Base-by-base conservation (phyloP, 2,329 filamentous ascomycete species). In the Hypoxylon sp. region DNA sequence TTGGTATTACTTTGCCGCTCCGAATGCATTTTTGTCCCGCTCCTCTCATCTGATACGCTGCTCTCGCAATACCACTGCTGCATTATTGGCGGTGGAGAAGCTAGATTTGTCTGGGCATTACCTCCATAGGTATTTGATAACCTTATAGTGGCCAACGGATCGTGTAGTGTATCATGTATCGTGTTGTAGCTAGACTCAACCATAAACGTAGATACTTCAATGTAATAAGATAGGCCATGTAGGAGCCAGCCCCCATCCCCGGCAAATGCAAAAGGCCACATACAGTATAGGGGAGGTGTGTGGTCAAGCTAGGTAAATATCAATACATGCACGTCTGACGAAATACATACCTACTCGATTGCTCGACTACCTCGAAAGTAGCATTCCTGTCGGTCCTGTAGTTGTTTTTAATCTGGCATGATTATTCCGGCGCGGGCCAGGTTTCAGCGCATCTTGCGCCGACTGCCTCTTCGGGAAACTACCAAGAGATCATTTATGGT, bases 381-480 rank as follows among this genome's bases (percentile, higher is more conserved):
- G 63, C 61, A 69, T 69, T 46, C 58, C 33, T 46, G 50, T 31
- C 54, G 52, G 48, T 39, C 53, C 26, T 58, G 51, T 31, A 17
- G 24, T 22, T 35, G 6, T 17, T 61, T 63, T 63, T 67, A 65
- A 70, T 70, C 35, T 70, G 63, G 69, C 69, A 39, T 70, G 48
- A 56, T 46, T 57, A 56, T 67, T 67, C 63, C 60, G 67, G 59
- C 46, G 60, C 68, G 55, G 67, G 67, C 55, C 42, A 65, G 63
- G 70, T 72, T 72, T 70, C 70, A 72, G 70, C 68, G 68, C 70
- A 70, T 72, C 33, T 59, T 58, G 61, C 53, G 65, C 60, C 65
- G 63, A 66, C 62, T 72, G 65, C 70, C 70, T 67, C 60, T 66
- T 72, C 68, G 39, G 70, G 70, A 60, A 70, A 72, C 57, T 62